phyloP scores from a whole-genome alignment of 805 yeast genomes.

The Scheffersomyces amazonensis region DNA sequence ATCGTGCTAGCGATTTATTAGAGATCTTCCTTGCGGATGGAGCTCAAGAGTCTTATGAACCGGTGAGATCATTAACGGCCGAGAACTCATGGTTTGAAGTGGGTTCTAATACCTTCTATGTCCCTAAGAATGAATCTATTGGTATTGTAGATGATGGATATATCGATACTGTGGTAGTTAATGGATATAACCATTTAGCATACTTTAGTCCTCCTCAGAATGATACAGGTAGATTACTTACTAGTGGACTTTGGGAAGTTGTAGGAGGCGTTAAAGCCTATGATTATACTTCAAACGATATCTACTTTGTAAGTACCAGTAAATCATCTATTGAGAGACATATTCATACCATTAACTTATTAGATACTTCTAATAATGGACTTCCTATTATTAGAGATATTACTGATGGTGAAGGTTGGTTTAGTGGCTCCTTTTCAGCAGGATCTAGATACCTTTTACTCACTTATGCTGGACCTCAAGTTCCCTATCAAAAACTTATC shows the following conservation, averaged over 20 bases:
- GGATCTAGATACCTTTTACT: constrained; percentile 73
- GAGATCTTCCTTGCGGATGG: constrained; percentile 47
- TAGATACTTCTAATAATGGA: constrained; percentile 22
- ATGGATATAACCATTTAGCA: constrained; percentile 75
- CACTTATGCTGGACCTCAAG: constrained; percentile 71
- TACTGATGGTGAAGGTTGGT: constrained; percentile 57
- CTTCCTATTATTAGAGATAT: constrained; percentile 48
- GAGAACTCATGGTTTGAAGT: constrained; percentile 62
- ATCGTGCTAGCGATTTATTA: constrained; percentile 57
- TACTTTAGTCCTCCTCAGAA: constrained; percentile 70
- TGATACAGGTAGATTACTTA: constrained; percentile 45
- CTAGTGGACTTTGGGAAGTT: constrained; percentile 90
- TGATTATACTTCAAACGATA: constrained; percentile 41
- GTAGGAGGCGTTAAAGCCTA: constrained; percentile 60
- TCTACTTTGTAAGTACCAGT: constrained; percentile 71
- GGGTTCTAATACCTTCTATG: constrained; percentile 26
- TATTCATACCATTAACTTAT: constrained; percentile 63
- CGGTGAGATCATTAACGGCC: constrained; percentile 45
- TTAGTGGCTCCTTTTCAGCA: constrained; percentile 68
- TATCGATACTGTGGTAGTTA: constrained; percentile 66
- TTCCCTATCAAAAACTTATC: constrained; percentile 76
- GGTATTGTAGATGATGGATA: constrained; percentile 57
- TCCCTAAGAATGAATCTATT: constrained; percentile 32
- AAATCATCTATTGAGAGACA: constrained; percentile 83
- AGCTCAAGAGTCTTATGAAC: constrained; percentile 11